Base-by-base conservation (phyloP, 306 rosid species). In the Cicer yamashitae region DNA sequence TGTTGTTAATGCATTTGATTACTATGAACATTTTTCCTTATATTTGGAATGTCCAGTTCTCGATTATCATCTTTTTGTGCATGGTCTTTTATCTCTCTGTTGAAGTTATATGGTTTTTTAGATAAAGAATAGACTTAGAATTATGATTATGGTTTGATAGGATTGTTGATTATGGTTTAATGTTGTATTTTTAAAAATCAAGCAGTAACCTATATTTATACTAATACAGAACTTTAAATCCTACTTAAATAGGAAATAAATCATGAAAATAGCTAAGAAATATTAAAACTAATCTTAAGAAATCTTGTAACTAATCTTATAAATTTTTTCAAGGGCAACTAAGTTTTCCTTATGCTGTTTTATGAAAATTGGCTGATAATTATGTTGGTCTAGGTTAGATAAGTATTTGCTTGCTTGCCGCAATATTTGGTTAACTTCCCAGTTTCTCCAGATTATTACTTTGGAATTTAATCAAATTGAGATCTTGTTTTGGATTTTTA, bases 401-500 rank as follows among this genome's bases (percentile, higher is more conserved):
- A 40, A 58, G 50, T 71, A 71, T 67, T 25, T 74, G 20, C 22
- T 60, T 77, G 57, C 50, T 70, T 56, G 11, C 79, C 57, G 25
- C 60, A 62, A 54, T 64, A 34, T 77, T 74, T 70, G 71, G 58
- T 51, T 67, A 15, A 54, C 47, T 38, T 41, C 65, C 51, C 54
- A 37, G 51, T 61, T 82, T 72, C 66, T 70, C 43, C 57, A 34
- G 12, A 47, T 61, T 62, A 51, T 56, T 54, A 47, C 67, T 76
- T 48, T 34, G 56, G 67, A 53, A 47, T 51, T 62, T 62, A 64
- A 61, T 54, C 51, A 71, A 78, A 62, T 67, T 52, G 30, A 72
- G 56, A 70, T 65, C n/a, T 73, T 65, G 18, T 64, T 58, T 74
- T 63, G 74, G 51, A 82, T 80, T 81, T 57, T 60, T 52, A 74